phyloP scores from a whole-genome alignment of 306 rosid species.

The Glycine tomentella region DNA sequence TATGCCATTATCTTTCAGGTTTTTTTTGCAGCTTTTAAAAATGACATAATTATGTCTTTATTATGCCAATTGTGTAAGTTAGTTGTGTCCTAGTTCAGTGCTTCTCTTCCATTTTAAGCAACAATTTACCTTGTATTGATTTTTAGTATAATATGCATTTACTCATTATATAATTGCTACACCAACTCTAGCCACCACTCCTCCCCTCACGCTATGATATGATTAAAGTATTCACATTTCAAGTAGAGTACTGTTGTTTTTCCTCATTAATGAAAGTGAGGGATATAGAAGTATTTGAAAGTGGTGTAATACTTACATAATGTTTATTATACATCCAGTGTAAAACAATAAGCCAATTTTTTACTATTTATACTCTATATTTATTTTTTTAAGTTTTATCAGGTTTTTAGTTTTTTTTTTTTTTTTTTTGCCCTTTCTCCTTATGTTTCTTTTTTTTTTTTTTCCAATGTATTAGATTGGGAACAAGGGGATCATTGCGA shows the following conservation, averaged over 20 bases:
- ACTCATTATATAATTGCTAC: too few relatives aligned
- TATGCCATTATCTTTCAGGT: background rate
- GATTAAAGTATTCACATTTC: too few relatives aligned
- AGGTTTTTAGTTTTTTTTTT: background rate
- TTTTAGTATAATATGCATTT: background rate
- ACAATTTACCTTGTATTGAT: background rate
- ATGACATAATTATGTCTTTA: background rate
- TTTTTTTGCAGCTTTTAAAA: background rate
- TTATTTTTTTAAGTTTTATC: background rate
- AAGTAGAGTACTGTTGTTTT: too few relatives aligned
- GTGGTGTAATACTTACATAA: too few relatives aligned
- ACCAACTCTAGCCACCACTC: too few relatives aligned
- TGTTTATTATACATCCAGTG: too few relatives aligned
- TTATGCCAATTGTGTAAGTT: background rate
- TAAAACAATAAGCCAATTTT: too few relatives aligned
- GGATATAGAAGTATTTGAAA: too few relatives aligned
- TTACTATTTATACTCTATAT: background rate
- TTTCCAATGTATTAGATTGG: slow-evolving; percentile 67
- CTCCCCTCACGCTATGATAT: too few relatives aligned
- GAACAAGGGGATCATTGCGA: slow-evolving; percentile 76
- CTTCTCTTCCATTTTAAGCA: background rate
- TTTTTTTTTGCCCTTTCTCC: slow-evolving; percentile 10
- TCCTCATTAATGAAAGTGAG: too few relatives aligned
- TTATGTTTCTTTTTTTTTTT: slow-evolving; percentile 14
- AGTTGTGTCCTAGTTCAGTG: background rate